Evolutionary conservation across 257 asterid genomes (phyloP).

Genomic region (Avicennia marina): DNA sequence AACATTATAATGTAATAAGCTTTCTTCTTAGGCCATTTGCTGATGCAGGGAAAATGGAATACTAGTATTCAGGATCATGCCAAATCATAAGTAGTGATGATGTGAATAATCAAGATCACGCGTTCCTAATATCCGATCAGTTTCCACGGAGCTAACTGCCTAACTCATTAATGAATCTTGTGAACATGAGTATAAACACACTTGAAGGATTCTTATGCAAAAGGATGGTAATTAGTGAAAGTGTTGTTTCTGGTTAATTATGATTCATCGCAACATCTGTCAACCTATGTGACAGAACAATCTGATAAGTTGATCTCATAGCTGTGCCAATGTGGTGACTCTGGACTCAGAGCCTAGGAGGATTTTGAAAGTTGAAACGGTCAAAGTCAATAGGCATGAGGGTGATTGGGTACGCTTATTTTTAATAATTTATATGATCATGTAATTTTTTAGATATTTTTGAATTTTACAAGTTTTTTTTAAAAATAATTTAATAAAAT

Average conservation of each 20-base stretch:
- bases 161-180: neutral
- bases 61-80: neutral
- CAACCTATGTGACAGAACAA: slow-evolving; percentile 10
- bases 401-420: too few species aligned
- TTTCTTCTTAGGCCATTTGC: neutral
- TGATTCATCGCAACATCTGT: slow-evolving; percentile 9
- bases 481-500: too few species aligned
- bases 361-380: slow-evolving; percentile 14
- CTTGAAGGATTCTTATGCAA: neutral
- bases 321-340: slow-evolving; percentile 18
- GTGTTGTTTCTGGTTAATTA: neutral
- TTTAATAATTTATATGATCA: too few species aligned
- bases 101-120: neutral
- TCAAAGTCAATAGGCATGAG: slow-evolving; percentile 17
- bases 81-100: neutral
- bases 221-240: neutral
- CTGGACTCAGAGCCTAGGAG: neutral
- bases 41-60: neutral
- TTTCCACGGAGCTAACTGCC: neutral
- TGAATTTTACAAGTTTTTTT: too few species aligned
- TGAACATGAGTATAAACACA: neutral
- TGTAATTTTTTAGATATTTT: too few species aligned
- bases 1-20: neutral
- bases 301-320: slow-evolving; percentile 11
- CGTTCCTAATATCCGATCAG: neutral